Evolutionary conservation across 2,329 filamentous ascomycete species (phyloP), one percentile per base, ranked within the genome.

Genomic region (Ophiostoma piceae): DNA sequence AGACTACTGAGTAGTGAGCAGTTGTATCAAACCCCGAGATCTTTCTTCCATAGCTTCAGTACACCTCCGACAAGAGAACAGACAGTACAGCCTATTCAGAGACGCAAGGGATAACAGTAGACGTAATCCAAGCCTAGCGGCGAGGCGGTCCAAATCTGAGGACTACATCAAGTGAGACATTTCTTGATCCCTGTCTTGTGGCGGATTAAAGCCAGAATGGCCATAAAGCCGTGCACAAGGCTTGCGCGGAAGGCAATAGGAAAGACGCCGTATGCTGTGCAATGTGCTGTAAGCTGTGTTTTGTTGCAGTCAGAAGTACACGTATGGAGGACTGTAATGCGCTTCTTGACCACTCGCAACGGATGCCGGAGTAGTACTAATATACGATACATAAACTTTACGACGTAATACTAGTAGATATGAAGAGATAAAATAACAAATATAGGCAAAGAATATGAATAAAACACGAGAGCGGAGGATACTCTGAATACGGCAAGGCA

Each of bases 401-500:
- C 35, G 35, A 35, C 8, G 35, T 3, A 41, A 41, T 41, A 41
- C 8, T 41, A 35, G 14, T 32, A 35, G 37, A 29, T 14, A 47
- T 3, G 8, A 62, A 6, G 2, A 11, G 47, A 29, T 22, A n/a
- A 16, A 19, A 16, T 29, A 39, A 26, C 26, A 43, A 6, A 35
- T 6, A 5, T 16, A 32, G 4, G 22, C 1, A 32, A 6, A 11
- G 57, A 62, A 62, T 3, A 8, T 37, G 1, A 26, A 32, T 47
- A 4, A 35, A 54, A 66, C 43, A 26, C 22, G 32, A 37, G 35
- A 66, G 19, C 60, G 64, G 64, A 66, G 64, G 29, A 64, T 19
- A n/a, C 7, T 37, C 60, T 64, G 16, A 26, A 54, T 54, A 26
- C 19, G 60, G 67, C 51, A 68, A 68, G 67, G 54, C 67, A 43